Percentiles rank a stretch among this genome's conserved stretches.
Conservation (phyloP, 1,284 basidiomycete genomes). For the Porodaedalea pini region DNA sequence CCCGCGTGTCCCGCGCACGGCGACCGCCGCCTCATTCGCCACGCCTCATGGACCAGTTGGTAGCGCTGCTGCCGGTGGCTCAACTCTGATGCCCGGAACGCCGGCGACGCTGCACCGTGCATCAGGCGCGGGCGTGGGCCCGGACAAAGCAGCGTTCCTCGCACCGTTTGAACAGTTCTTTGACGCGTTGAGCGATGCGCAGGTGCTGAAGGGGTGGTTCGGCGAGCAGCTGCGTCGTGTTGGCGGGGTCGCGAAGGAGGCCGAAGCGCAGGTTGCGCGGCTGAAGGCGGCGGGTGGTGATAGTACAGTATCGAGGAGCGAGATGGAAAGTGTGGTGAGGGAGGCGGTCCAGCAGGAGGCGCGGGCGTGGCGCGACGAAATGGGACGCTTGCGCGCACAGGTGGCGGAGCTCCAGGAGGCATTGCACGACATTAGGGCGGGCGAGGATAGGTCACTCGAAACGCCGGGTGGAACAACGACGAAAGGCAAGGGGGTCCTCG, state of each 20-base stretch:
- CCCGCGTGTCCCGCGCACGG: constrained; percentile 20
- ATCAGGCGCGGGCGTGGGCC: constrained; percentile 30
- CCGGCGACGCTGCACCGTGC: constrained; percentile 18
- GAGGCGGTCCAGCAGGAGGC: constrained; percentile 52
- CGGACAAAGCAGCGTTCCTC: constrained; percentile 60
- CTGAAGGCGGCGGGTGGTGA: constrained; percentile 39
- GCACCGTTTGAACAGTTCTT: constrained; percentile 77
- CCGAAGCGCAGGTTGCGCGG: constrained; percentile 47
- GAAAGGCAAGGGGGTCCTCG: neutral
- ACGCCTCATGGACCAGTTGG: neutral
- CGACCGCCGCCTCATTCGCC: constrained; percentile 9
- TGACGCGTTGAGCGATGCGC: constrained; percentile 70
- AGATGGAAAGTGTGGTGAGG: constrained; percentile 17
- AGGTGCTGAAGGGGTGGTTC: constrained; percentile 69
- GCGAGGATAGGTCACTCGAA: neutral
- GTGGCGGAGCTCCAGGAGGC: constrained; percentile 54
- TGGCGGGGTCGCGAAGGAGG: constrained; percentile 38
- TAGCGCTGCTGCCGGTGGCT: neutral
- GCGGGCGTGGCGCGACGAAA: constrained; percentile 53
- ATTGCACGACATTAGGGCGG: neutral
- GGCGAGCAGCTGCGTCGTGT: constrained; percentile 51
- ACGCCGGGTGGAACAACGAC: neutral
- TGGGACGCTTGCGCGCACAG: constrained; percentile 49
- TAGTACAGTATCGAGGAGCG: neutral
- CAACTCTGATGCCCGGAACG: constrained; percentile 13